These are phyloP conservation scores for Mortierella sp. DNA, from an alignment of 371 early-diverging fungal species.

Conservation along the genomic window DNA sequence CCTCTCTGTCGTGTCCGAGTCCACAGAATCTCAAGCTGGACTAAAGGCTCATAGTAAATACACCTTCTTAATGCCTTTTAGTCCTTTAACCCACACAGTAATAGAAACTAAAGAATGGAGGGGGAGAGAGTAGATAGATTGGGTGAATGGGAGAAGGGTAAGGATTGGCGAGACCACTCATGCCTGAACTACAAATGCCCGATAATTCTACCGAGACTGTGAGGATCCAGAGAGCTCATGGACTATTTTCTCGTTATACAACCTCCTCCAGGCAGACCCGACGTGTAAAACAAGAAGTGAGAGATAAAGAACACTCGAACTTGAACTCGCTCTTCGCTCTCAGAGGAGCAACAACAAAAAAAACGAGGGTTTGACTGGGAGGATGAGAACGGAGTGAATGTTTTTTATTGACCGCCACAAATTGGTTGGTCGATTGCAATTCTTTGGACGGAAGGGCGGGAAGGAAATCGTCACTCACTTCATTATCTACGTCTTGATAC, in stretches of 20 bases:
- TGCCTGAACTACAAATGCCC: neutral
- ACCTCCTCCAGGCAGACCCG: neutral
- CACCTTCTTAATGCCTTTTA: too few relatives aligned
- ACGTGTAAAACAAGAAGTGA: neutral
- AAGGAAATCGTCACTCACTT: neutral
- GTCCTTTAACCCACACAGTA: too few relatives aligned
- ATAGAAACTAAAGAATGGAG: too few relatives aligned
- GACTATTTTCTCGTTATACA: neutral
- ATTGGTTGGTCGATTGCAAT: constrained; percentile 7
- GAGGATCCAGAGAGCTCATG: neutral
- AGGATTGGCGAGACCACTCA: neutral
- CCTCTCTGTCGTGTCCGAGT: neutral
- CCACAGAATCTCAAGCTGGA: too few relatives aligned
- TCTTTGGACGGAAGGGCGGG: neutral
- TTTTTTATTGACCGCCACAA: constrained; percentile 2
- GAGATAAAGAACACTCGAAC: neutral
- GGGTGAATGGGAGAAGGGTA: too few relatives aligned
- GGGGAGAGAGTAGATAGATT: too few relatives aligned
- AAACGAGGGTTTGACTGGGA: neutral
- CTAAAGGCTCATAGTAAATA: too few relatives aligned
- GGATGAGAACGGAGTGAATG: neutral
- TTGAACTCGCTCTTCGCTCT: neutral
- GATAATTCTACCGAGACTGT: neutral
- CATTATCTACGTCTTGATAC: neutral
- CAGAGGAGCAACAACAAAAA: neutral